Percentiles rank a stretch among this genome's conserved stretches.
phyloP scores from a whole-genome alignment of 257 asterid genomes.

The Solanum boliviense region DNA sequence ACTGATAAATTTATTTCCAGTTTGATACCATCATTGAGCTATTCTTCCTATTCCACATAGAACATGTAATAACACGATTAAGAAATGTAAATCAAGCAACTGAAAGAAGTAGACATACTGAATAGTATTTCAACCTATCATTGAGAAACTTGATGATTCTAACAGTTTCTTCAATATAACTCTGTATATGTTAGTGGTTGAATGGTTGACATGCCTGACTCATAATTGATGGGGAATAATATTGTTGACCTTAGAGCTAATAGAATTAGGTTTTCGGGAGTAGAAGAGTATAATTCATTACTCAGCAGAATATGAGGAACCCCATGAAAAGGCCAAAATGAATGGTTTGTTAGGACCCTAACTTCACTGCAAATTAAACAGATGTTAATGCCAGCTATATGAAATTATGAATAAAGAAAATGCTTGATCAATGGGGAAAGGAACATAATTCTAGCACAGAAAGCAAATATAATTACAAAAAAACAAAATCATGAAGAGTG shows the following conservation, averaged over 20 bases:
- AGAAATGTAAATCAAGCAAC: background rate
- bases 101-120: background rate
- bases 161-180: background rate
- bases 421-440: background rate
- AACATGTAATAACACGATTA: background rate
- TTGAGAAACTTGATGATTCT: background rate
- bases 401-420: background rate
- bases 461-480: background rate
- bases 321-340: background rate
- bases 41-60: background rate
- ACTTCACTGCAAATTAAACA: background rate
- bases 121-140: background rate
- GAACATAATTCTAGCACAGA: background rate
- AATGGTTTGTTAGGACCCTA: background rate
- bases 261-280: background rate
- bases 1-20: background rate
- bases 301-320: background rate
- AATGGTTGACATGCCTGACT: background rate
- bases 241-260: background rate
- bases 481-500: background rate
- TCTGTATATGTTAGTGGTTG: background rate
- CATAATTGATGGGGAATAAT: background rate
- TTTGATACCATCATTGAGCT: background rate
- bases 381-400: background rate
- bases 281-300: background rate